A percentile compares a stretch with the other conserved stretches of the same genome.
phyloP scores from a whole-genome alignment of 352 stramenopile species.

The Globisporangium yorkense region DNA sequence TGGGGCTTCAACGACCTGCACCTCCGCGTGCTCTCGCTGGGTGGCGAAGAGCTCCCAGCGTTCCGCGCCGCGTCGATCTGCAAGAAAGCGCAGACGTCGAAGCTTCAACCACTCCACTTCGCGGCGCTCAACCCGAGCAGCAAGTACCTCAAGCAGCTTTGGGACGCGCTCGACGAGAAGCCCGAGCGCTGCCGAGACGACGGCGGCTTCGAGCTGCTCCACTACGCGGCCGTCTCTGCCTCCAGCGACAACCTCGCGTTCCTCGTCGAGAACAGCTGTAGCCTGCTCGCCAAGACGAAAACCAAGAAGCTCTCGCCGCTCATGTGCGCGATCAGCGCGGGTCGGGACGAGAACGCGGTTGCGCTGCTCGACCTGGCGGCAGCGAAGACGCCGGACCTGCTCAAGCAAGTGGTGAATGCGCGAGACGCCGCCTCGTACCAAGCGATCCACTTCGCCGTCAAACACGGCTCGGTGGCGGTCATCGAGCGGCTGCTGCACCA shows the following conservation, averaged over 20 bases:
- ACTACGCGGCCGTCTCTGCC: not conserved
- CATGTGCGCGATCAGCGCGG: constrained; percentile 40
- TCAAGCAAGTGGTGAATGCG: constrained; percentile 32
- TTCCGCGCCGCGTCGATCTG: constrained; percentile 60
- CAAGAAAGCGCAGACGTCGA: constrained; percentile 54
- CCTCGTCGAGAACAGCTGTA: constrained; percentile 2
- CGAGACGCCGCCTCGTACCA: constrained; percentile 46
- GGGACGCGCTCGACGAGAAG: constrained; percentile 46
- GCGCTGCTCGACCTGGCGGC: constrained; percentile 48
- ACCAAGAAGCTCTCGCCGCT: constrained; percentile 22
- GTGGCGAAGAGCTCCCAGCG: constrained; percentile 26
- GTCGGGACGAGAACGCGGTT: constrained; percentile 50
- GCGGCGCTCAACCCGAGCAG: constrained; percentile 69
- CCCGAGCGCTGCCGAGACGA: not conserved
- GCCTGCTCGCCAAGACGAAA: constrained; percentile 8
- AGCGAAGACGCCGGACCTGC: constrained; percentile 16
- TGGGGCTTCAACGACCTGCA: constrained; percentile 64
- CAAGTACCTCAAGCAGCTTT: constrained; percentile 54
- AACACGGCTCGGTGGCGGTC: constrained; percentile 29
- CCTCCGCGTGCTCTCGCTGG: constrained; percentile 40
- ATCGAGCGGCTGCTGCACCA: constrained; percentile 42
- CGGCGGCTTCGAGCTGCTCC: constrained; percentile 42
- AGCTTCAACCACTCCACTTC: constrained; percentile 64
- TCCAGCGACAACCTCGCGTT: constrained; percentile 5
- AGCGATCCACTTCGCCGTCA: constrained; percentile 49